phyloP scores from a whole-genome alignment of 1,284 basidiomycete genomes.

The Ganoderma sinense region DNA sequence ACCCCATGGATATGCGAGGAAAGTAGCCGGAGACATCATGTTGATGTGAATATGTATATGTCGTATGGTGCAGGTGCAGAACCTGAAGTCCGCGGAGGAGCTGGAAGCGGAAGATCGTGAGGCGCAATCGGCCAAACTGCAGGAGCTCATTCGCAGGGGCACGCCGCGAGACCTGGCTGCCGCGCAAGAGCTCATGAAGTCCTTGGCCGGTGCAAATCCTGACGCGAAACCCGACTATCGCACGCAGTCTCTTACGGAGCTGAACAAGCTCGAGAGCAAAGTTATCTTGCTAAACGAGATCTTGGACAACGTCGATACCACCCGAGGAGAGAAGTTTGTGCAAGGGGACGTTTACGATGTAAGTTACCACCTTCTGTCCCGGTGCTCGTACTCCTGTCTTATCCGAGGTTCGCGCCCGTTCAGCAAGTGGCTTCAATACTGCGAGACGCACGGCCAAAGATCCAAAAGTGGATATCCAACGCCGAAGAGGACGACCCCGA shows the following conservation, averaged over 20 bases:
- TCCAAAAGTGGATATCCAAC: conserved; percentile 99
- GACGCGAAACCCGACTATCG: conserved; percentile 94
- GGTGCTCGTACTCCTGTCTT: not conserved
- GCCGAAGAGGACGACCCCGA: conserved; percentile 86
- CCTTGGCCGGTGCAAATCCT: conserved; percentile 94
- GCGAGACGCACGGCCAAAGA: conserved; percentile 86
- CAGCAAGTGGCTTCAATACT: conserved; percentile 93
- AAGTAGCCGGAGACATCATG: not conserved
- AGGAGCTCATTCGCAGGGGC: conserved; percentile 96
- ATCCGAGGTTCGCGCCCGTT: conserved; percentile 10
- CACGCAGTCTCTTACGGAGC: conserved; percentile 87
- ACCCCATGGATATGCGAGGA: not conserved
- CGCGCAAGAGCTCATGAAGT: conserved; percentile 98
- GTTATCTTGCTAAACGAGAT: conserved; percentile 96
- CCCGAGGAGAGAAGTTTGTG: conserved; percentile 77
- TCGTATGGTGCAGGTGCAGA: conserved; percentile 51
- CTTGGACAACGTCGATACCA: conserved; percentile 89
- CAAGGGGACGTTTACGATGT: conserved; percentile 95
- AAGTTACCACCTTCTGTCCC: conserved; percentile 36
- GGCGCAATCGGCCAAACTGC: conserved; percentile 96
- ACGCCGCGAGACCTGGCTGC: conserved; percentile 95
- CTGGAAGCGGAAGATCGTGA: conserved; percentile 95
- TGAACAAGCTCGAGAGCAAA: conserved; percentile 95
- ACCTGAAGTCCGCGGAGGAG: conserved; percentile 94
- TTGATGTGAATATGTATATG: not conserved